Conservation (phyloP, 257 asterid genomes). For the Henckelia pumila region DNA sequence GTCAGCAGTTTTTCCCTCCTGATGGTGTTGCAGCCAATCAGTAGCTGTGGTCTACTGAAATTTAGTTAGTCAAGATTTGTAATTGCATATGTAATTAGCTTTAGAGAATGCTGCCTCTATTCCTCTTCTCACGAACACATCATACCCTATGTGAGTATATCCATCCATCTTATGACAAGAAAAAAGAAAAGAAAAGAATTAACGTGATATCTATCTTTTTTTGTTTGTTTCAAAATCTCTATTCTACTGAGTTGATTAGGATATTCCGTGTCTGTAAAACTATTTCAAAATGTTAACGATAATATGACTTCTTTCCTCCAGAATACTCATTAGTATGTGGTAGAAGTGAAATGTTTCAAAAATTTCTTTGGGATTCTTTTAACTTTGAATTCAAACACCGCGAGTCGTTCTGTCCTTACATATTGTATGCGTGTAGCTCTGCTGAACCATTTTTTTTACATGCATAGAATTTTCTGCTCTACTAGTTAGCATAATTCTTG, state of each 20-base stretch:
- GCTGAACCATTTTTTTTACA: slow-evolving; percentile 4
- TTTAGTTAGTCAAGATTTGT: slow-evolving; percentile 1
- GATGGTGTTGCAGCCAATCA: background rate
- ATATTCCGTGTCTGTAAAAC: too few relatives aligned
- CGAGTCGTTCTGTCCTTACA: background rate
- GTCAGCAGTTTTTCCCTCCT: background rate
- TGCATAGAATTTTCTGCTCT: slow-evolving; percentile 20
- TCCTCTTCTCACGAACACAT: background rate
- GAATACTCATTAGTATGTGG: background rate
- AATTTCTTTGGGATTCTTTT: background rate
- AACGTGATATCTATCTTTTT: too few relatives aligned
- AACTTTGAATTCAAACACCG: slow-evolving; percentile 3
- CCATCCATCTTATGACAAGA: too few relatives aligned
- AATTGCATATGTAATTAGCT: background rate
- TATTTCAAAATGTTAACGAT: background rate
- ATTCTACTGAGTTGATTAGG: background rate
- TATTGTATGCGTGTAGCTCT: slow-evolving; percentile 8
- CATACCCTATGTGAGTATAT: too few relatives aligned
- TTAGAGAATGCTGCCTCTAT: background rate
- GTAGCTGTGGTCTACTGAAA: background rate
- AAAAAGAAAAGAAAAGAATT: too few relatives aligned
- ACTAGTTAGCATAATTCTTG: slow-evolving; percentile 10
- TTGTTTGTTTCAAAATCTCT: too few relatives aligned
- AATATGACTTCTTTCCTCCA: background rate
- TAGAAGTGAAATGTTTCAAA: background rate